Base-by-base conservation (phyloP, 352 stramenopile species). In the Phytopythium litorale region DNA sequence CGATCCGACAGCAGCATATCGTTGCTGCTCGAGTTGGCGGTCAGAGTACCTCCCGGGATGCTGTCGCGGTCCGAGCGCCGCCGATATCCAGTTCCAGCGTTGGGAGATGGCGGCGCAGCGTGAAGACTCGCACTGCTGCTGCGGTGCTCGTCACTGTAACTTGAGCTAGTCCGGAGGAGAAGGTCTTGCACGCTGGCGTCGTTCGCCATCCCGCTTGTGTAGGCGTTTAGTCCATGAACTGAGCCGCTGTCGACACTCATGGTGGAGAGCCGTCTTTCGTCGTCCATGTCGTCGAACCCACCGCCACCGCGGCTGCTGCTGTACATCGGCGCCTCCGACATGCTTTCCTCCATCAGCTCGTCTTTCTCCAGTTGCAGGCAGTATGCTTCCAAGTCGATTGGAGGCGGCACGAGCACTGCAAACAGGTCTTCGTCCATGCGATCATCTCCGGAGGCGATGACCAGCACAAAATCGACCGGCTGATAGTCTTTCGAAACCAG, bases 371-470 rank as follows among this genome's bases (percentile, higher is more conserved):
- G 66, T 55, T 95, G 81, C 8, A 66, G 66, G 30, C 80, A 92
- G 61, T 93, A 95, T 23, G 79, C 86, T 43, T 91, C 82, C 33
- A 95, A 59, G 65, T 95, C 86, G 43, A 95, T 90, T 30, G 86
- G 86, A 4, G 86, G 84, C 0, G 86, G 86, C 7, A 92, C 84
- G 5, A 95, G 62, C 45, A 89, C 79, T 1, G 79, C 66, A 60
- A 95, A 95, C 53, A 95, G 50, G 63, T 95, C 86, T 73, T 95
- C 86, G 58, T 95, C 86, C 2, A 81, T 92, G 15, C 84, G 79
- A 32, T 92, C 84, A 52, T 95, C 84, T 8, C 86, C 86, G 1
- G 86, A 93, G 0, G 86, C 84, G 42, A 93, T 92, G n/a, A 95
- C 81, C 5, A 95, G 62, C 23, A 95, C 70, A 63, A 92, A 95